Evolutionary conservation across 768 basidiomycete genomes (phyloP).

Genomic region (Dioszegia crocea): DNA sequence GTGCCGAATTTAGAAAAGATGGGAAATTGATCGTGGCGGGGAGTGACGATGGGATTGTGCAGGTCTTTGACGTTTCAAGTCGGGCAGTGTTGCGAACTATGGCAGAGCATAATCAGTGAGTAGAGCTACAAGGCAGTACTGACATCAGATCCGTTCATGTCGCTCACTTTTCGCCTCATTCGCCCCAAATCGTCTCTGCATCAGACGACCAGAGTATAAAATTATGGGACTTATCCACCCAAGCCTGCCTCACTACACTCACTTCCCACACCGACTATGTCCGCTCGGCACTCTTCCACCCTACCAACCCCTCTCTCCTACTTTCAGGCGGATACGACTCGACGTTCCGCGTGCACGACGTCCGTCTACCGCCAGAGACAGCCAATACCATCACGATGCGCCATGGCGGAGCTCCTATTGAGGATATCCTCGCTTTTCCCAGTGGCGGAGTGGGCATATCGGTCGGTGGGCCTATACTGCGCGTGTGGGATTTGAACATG

Average conservation of each 20-base stretch:
- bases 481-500: slow-evolving; percentile 78
- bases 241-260: slow-evolving; percentile 73
- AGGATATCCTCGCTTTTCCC: slow-evolving; percentile 88
- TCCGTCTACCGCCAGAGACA: slow-evolving; percentile 53
- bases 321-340: slow-evolving; percentile 94
- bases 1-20: slow-evolving; percentile 81
- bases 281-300: slow-evolving; percentile 81
- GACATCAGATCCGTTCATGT: slow-evolving; percentile 73
- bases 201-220: slow-evolving; percentile 93
- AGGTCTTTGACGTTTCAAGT: slow-evolving; percentile 86
- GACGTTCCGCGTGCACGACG: slow-evolving; percentile 80
- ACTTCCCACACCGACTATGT: slow-evolving; percentile 90
- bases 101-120: slow-evolving; percentile 81
- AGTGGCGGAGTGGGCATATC: slow-evolving; percentile 69
- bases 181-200: slow-evolving; percentile 81
- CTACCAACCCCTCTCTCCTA: slow-evolving; percentile 74
- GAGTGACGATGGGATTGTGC: slow-evolving; percentile 86
- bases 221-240: slow-evolving; percentile 92
- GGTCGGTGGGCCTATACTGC: slow-evolving; percentile 83
- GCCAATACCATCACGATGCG: slow-evolving; percentile 60
- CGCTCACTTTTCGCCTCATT: slow-evolving; percentile 78
- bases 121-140: slow-evolving; percentile 5
- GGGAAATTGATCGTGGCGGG: slow-evolving; percentile 94
- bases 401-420: slow-evolving; percentile 64
- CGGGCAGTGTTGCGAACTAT: slow-evolving; percentile 89